phyloP scores from a whole-genome alignment of 2,329 filamentous ascomycete species.

The Madurella mycetomatis region DNA sequence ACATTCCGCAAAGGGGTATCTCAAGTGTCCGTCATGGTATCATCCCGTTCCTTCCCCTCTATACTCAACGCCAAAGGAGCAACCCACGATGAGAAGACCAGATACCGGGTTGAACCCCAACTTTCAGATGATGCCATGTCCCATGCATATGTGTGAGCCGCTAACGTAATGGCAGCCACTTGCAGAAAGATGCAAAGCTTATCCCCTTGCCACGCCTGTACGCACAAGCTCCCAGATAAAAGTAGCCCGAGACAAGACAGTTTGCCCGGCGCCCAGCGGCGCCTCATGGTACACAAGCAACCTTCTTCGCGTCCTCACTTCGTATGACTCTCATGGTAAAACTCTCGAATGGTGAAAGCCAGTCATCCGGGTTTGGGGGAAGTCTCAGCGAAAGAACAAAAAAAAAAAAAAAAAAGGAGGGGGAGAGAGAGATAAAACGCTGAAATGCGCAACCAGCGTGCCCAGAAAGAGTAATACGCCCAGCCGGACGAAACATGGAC shows the following conservation, averaged over 20 bases:
- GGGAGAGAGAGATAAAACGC: not conserved
- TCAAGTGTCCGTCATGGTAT: slow-evolving; percentile 11
- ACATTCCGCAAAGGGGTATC: slow-evolving; percentile 20
- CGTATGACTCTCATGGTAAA: not conserved
- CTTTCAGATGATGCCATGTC: slow-evolving; percentile 2
- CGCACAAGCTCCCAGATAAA: not conserved
- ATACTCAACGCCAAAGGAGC: slow-evolving; percentile 12
- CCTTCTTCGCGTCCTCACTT: not conserved
- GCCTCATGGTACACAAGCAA: not conserved
- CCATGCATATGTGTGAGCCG: slow-evolving; percentile 2
- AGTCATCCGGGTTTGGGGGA: not conserved
- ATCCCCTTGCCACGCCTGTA: not conserved
- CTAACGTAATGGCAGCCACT: slow-evolving; percentile 6
- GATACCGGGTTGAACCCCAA: slow-evolving; percentile 8
- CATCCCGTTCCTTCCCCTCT: slow-evolving; percentile 4
- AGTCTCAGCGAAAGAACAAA: not conserved
- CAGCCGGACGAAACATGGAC: not conserved
- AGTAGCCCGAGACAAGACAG: not conserved
- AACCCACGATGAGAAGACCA: not conserved
- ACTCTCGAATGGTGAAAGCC: slow-evolving; percentile 5
- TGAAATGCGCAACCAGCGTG: not conserved
- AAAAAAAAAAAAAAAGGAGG: not conserved
- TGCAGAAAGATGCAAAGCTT: slow-evolving; percentile 4
- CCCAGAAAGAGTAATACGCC: not conserved
- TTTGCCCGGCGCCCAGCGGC: not conserved